A percentile compares a stretch with the other conserved stretches of the same genome.
Evolutionary conservation across 371 early-diverging fungal species (phyloP).

Genomic region (Actinomucor elegans): DNA sequence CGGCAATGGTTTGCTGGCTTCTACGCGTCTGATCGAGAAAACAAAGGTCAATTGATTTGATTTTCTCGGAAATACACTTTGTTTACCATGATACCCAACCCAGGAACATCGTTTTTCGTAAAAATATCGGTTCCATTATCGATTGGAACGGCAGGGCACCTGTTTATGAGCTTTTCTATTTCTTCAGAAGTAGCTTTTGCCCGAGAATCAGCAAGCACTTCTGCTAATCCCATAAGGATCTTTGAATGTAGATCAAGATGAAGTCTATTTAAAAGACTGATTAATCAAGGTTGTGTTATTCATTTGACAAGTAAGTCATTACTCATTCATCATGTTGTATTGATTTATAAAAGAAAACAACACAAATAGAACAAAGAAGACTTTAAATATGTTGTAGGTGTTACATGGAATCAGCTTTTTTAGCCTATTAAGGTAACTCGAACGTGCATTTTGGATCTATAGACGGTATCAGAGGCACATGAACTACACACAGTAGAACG

Average conservation of each 20-base stretch:
- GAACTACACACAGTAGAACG: not conserved
- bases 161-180: conserved; percentile 32
- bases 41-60: not conserved
- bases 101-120: conserved; percentile 15
- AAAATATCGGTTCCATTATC: conserved; percentile 18
- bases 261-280: conserved; percentile 12
- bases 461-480: no score
- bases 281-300: not conserved
- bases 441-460: no score
- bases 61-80: not conserved
- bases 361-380: not conserved
- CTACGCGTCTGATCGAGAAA: conserved; percentile 38
- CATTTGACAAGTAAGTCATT: not conserved
- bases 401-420: conserved; percentile 11
- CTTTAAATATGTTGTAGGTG: not conserved
- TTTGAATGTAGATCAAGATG: conserved; percentile 54
- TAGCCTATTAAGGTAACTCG: conserved; percentile 5
- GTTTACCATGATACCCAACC: conserved; percentile 25
- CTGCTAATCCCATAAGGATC: conserved; percentile 63
- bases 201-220: conserved; percentile 52
- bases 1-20: conserved; percentile 46
- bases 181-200: conserved; percentile 38
- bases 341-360: not conserved
- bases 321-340: conserved; percentile 3
- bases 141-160: conserved; percentile 42